Percentiles rank a stretch among this genome's conserved stretches.
Evolutionary conservation across 805 yeast genomes (phyloP).

Genomic region (Saturnispora mendoncae): DNA sequence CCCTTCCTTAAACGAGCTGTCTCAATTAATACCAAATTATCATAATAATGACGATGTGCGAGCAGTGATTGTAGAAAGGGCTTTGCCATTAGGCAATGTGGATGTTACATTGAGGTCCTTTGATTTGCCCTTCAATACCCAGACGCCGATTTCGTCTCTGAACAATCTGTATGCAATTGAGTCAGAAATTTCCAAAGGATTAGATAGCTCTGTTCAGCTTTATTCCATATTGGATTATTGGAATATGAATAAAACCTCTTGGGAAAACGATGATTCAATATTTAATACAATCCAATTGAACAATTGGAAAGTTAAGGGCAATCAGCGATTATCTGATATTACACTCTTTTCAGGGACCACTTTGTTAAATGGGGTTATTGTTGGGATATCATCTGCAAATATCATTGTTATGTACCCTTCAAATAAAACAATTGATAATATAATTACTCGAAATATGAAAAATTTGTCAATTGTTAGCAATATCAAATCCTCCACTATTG

Average conservation of each 20-base stretch:
- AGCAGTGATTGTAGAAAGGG: neutral
- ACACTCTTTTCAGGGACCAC: conserved; percentile 32
- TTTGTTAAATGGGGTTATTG: conserved; percentile 36
- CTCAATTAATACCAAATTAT: neutral
- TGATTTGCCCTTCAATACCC: neutral
- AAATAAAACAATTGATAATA: neutral
- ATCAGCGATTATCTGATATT: conserved; percentile 20
- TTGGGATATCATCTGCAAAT: conserved; percentile 10
- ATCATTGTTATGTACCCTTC: conserved; percentile 1
- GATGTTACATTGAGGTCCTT: conserved; percentile 5
- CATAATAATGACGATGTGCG: neutral
- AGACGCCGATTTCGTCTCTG: neutral
- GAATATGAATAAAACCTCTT: conserved; percentile 27
- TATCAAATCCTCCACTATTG: too few species aligned
- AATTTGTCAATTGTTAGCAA: too few species aligned
- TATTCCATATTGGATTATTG: conserved; percentile 38
- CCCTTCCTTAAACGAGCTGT: neutral
- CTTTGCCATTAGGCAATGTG: too few species aligned
- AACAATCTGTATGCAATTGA: neutral
- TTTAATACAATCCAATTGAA: conserved; percentile 33
- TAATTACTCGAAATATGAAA: neutral
- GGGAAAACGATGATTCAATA: conserved; percentile 29
- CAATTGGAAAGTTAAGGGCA: conserved; percentile 17
- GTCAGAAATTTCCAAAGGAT: neutral
- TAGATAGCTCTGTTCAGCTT: conserved; percentile 3